phyloP scores from a whole-genome alignment of 495 filamentous ascomycete genomes.

The Penicillium taxi region DNA sequence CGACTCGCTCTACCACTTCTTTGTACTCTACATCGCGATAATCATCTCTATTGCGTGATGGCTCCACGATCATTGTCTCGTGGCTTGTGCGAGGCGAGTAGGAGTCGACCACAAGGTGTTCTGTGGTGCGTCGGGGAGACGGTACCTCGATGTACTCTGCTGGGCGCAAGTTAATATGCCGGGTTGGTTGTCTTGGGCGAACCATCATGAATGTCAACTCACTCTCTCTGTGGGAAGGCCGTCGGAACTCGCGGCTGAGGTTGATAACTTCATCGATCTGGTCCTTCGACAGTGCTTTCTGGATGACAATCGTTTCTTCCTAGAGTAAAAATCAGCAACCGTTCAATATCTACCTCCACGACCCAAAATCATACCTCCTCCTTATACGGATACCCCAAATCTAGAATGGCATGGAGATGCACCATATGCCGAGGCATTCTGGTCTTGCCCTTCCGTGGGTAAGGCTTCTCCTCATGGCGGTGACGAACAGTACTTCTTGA shows the following conservation, averaged over 20 bases:
- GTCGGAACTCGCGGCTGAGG: conserved; percentile 59
- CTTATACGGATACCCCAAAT: conserved; percentile 76
- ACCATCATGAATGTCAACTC: conserved; percentile 6
- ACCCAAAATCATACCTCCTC: conserved; percentile 56
- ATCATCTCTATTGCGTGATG: conserved; percentile 15
- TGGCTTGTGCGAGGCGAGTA: conserved; percentile 22
- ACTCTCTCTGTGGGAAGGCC: conserved; percentile 25
- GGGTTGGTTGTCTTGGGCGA: no score
- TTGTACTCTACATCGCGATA: conserved; percentile 18
- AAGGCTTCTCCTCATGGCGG: conserved; percentile 43
- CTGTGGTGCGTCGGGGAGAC: conserved; percentile 24
- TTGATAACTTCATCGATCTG: conserved; percentile 85
- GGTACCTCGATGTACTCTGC: conserved; percentile 23
- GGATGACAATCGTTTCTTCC: conserved; percentile 71
- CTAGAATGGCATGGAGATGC: conserved; percentile 66
- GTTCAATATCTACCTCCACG: background rate
- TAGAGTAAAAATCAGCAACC: conserved; percentile 20
- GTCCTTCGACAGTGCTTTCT: conserved; percentile 73
- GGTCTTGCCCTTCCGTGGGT: conserved; percentile 82
- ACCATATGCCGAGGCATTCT: conserved; percentile 71
- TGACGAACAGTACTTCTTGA: conserved; percentile 36
- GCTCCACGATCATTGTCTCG: conserved; percentile 24
- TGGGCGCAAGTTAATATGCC: conserved; percentile 4
- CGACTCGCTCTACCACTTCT: conserved; percentile 16
- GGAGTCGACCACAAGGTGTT: conserved; percentile 22